Base-by-base conservation (phyloP, 1,139 yeast genomes). In the Zhuliangozyma blackwelliae region DNA sequence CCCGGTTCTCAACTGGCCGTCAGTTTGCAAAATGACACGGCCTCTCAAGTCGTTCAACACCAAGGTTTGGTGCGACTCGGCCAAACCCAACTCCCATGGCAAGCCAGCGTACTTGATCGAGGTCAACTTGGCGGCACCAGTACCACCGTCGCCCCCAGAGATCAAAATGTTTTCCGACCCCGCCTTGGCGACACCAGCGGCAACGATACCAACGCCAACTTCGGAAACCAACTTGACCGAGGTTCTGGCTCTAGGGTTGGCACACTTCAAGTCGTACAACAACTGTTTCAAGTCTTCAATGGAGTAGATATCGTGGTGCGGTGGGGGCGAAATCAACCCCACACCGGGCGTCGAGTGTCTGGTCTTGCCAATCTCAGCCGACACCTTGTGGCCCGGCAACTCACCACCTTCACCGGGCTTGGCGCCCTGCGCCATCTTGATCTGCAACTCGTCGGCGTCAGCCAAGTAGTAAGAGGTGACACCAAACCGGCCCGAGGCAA, bases 371-470 rank as follows among this genome's bases (percentile, higher is more conserved):
- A 92, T 92, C 36, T 79, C 78, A 38, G 75, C 78, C 29, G 94
- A 79, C 34, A 92, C 97, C 65, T 92, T 92, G 68, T 86, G 85
- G 43, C 96, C 97, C 32, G 97, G 97, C 50, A 92, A 73, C 64
- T 92, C 97, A 76, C 98, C 98, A 73, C 98, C 98, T 71, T 92
- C 97, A 72, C 97, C 98, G 8, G 97, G 97, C 66, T 92, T 92
- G 39, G 98, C 98, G 66, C 98, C 97, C 67, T 92, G 98, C 8
- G 98, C 97, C 94, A 92, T 89, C 68, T 92, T 92, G 61, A 92
- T 92, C 67, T 92, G 98, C 48, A 92, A 79, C 68, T 92, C 97
- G 57, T 92, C 97, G 31, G 97, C 96, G 65, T 92, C 97, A 27
- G 96, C 82, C 54, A 92, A 74, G 60, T 92, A 92, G 66, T 83